phyloP scores from a whole-genome alignment of 2,329 filamentous ascomycete species.

The Juglanconis oblonga region DNA sequence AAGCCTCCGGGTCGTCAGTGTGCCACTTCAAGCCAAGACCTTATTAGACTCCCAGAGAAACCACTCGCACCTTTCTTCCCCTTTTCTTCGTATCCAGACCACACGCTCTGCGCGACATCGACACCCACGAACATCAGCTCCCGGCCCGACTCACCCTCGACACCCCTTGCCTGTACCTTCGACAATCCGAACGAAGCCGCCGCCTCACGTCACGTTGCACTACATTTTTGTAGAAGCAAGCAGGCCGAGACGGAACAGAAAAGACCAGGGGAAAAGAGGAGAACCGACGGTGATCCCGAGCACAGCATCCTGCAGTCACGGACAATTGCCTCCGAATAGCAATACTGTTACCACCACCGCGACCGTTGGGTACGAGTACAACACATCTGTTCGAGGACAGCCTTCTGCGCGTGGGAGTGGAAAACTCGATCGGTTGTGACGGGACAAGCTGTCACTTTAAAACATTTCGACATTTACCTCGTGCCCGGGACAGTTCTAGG shows the following conservation, averaged over 20 bases:
- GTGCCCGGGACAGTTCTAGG: not conserved
- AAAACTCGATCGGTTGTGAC: not conserved
- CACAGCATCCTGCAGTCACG: slow-evolving; percentile 10
- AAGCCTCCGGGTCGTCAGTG: not conserved
- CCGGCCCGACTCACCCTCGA: not conserved
- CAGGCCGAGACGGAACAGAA: not conserved
- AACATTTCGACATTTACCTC: not conserved
- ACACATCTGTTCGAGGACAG: not conserved
- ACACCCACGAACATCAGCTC: not conserved
- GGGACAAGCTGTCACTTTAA: not conserved
- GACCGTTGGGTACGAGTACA: not conserved
- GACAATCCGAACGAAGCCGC: not conserved
- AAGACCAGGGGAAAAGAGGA: not conserved
- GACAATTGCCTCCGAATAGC: not conserved
- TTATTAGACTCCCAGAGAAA: slow-evolving; percentile 1
- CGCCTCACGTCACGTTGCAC: slow-evolving; percentile 8
- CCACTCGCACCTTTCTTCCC: not conserved
- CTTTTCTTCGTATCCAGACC: not conserved
- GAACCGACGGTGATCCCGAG: slow-evolving; percentile 1
- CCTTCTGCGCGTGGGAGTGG: not conserved
- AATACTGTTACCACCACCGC: not conserved
- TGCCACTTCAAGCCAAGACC: not conserved
- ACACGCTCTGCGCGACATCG: not conserved
- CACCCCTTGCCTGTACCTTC: not conserved
- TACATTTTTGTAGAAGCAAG: not conserved